phyloP scores from a whole-genome alignment of 108 stramenopile species.

The Conticribra weissflogii region DNA sequence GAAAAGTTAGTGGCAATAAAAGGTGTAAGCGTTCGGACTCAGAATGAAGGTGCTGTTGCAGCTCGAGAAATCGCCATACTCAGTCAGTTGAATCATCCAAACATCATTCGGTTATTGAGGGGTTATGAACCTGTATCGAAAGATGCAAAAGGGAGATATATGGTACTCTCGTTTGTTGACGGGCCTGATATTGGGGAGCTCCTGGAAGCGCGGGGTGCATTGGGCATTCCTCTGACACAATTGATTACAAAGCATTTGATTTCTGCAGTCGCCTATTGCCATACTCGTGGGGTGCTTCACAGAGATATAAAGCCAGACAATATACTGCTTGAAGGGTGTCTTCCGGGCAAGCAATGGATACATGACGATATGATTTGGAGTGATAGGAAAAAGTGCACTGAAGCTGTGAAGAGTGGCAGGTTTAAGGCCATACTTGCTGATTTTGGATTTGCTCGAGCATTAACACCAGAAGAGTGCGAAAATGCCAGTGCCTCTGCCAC shows the following conservation, averaged over 20 bases:
- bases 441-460: constrained; percentile 83
- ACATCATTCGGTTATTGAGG: constrained; percentile 72
- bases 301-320: constrained; percentile 85
- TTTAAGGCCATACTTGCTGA: constrained; percentile 78
- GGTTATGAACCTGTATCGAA: constrained; percentile 50
- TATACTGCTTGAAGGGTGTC: constrained; percentile 57
- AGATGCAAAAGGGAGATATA: constrained; percentile 18
- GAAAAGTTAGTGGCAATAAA: constrained; percentile 84
- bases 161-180: constrained; percentile 39
- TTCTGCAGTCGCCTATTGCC: constrained; percentile 74
- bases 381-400: constrained; percentile 49
- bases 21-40: constrained; percentile 71
- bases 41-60: constrained; percentile 68
- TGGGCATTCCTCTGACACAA: constrained; percentile 67
- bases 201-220: constrained; percentile 68
- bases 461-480: constrained; percentile 49
- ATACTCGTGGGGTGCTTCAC: constrained; percentile 82
- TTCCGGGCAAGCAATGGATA: constrained; percentile 11
- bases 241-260: constrained; percentile 72
- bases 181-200: constrained; percentile 57
- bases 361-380: constrained; percentile 59
- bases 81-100: constrained; percentile 68
- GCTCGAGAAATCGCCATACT: constrained; percentile 78
- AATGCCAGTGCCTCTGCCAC: constrained; percentile 38
- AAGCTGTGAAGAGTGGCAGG: constrained; percentile 47